Base-by-base conservation (phyloP, 1,284 basidiomycete genomes). In the Hemileia vastatrix region DNA sequence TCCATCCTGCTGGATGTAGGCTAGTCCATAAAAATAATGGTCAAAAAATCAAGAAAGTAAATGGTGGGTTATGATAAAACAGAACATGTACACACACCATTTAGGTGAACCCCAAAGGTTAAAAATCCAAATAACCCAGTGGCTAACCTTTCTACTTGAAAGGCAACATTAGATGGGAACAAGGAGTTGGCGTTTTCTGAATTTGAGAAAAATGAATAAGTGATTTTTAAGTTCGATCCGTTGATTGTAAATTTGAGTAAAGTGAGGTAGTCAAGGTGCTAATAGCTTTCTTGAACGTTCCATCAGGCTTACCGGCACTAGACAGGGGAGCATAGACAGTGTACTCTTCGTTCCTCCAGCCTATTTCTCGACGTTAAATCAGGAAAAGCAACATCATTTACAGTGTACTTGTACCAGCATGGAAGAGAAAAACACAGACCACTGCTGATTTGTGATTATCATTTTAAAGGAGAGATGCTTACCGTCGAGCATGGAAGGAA, bases 31-130 rank as follows among this genome's bases (percentile, higher is more conserved):
- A 19, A 58, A 19, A 36, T 40, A 21, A 55, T 45, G 23, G 13
- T 9, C 27, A 21, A 44, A 18, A 19, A 18, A n/a, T n/a, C 19
- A 8, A 27, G 23, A 47, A 33, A n/a, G 13, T 13, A 43, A 15
- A 13, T 52, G 13, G 19, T 18, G n/a, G 2, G 11, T 6, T 13
- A 5, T 3, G 11, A 54, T 49, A 32, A 21, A 33, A 24, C 54
- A 18, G 31, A 23, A 6, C 23, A 6, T 47, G 32, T 6, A 54
- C 19, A 45, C 43, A 18, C 24, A 54, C 58, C 58, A 0, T 83
- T 86, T 82, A 89, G 82, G 74, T 94, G 90, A 4, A 90, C 86
- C 0, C 91, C 81, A 71, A 88, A 94, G 0, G 93, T 96, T 52
- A 90, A 82, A 6, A 94, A 77, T 1, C 94, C 92, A 70, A 96